phyloP scores from a whole-genome alignment of 129 eudicot genomes.

The Centaurea solstitialis region DNA sequence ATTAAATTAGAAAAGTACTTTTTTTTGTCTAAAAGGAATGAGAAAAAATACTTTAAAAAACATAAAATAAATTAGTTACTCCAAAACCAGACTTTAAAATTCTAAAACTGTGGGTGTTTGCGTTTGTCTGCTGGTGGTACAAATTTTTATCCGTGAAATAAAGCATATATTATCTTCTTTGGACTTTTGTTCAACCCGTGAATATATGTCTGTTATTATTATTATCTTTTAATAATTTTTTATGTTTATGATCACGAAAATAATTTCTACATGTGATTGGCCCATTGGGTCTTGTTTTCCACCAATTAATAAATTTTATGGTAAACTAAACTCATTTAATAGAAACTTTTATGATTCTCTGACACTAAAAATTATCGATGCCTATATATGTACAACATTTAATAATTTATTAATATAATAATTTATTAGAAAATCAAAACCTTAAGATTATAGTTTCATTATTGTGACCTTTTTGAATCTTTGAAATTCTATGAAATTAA shows the following conservation, averaged over 20 bases:
- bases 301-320: conserved; percentile 9
- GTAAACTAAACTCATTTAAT: not conserved
- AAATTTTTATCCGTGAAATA: conserved; percentile 28
- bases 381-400: too few species aligned
- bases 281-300: conserved; percentile 18
- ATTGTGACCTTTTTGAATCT: too few species aligned
- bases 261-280: conserved; percentile 17
- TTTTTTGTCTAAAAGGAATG: too few species aligned
- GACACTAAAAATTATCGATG: not conserved
- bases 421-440: too few species aligned
- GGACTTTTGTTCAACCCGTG: conserved; percentile 42
- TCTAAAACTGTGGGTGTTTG: conserved; percentile 26
- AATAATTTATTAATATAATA: too few species aligned
- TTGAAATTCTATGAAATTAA: not conserved
- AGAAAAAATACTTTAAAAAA: not conserved
- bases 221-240: not conserved
- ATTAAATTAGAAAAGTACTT: not conserved
- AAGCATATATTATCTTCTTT: conserved; percentile 26
- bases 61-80: not conserved
- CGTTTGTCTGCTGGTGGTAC: conserved; percentile 28
- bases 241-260: not conserved
- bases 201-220: conserved; percentile 16
- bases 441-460: too few species aligned
- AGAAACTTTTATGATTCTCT: not conserved
- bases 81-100: conserved; percentile 17